Base-by-base conservation (phyloP, 2,329 filamentous ascomycete species). In the Aspergillus tamarii region DNA sequence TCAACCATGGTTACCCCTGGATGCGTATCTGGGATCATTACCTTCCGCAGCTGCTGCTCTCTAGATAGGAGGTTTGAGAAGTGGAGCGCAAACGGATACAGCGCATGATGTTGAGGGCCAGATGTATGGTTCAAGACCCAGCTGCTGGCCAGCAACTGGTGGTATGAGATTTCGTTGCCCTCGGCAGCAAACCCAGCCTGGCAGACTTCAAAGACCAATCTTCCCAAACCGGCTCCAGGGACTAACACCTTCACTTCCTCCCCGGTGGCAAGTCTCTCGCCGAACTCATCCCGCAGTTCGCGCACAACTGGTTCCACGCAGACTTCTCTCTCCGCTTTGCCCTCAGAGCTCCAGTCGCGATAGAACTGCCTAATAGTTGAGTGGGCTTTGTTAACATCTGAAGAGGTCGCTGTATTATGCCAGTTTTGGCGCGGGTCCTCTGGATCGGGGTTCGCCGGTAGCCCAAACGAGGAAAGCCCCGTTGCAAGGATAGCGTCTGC, bases 121-220 rank as follows among this genome's bases (percentile, higher is more conserved):
- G 81, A 71, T 5, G 89, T 91, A 70, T 80, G 76, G 63, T 85
- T 85, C 45, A 85, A 71, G 10, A 84, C 70, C 79, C 82, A 87
- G 66, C 86, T 87, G 63, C 92, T 96, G 1, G 93, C 93, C 63
- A 98, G 84, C n/a, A 99, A 86, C 76, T 97, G 93, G 77, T 99
- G 95, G 74, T 96, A 98, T 3, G 94, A 97, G 66, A 98, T 96
- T 79, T 99, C 92, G 74, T 97, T 98, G 32, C 94, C 94, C 77
- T 97, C 93, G 0, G 88, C 87, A 12, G 86, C 81, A 76, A 89
- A 96, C 12, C 95, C 94, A 1, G 82, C 83, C 32, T 81, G 82
- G 74, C 90, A 93, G 16, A 98, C 83, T 52, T 99, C 95, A 72
- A 96, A 96, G 0, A 98, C 92, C 2, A 98, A 82, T 16, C 95